Percentiles rank a stretch among this genome's conserved stretches.
Evolutionary conservation across 2,329 filamentous ascomycete genomes (phyloP).

Genomic region (Diplodia sapinea): DNA sequence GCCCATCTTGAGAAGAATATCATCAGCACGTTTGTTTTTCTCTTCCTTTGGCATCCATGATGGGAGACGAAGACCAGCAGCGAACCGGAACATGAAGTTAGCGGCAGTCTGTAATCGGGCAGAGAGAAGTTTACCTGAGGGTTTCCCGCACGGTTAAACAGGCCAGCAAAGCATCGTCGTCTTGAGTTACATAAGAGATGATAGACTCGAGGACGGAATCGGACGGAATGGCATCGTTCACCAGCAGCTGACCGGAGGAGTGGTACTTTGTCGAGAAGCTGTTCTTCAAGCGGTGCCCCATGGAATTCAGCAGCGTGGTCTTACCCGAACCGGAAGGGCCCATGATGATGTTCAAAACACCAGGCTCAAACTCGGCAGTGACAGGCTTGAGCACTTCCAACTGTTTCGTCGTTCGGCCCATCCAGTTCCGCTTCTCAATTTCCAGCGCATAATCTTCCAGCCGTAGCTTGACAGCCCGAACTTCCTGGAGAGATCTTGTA

Average conservation of each 20-base stretch:
- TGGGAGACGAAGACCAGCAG: conserved; percentile 73
- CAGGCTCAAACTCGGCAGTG: conserved; percentile 69
- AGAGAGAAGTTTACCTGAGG: conserved; percentile 48
- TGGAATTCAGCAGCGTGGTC: conserved; percentile 74
- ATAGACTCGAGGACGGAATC: conserved; percentile 72
- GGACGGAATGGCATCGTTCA: conserved; percentile 72
- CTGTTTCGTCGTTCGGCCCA: conserved; percentile 54
- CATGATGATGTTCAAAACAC: conserved; percentile 77
- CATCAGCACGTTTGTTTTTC: conserved; percentile 71
- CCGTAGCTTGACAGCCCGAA: conserved; percentile 68
- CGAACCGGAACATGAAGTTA: conserved; percentile 43
- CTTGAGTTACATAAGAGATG: conserved; percentile 78
- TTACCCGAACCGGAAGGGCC: conserved; percentile 80
- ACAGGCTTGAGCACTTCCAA: conserved; percentile 69
- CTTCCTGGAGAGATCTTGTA: conserved; percentile 58
- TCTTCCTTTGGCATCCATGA: conserved; percentile 72
- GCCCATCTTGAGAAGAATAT: conserved; percentile 75
- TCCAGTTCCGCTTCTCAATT: conserved; percentile 65
- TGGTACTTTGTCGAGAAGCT: conserved; percentile 67
- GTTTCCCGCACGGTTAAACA: conserved; percentile 79
- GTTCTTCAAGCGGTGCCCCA: conserved; percentile 70
- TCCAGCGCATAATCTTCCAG: conserved; percentile 69
- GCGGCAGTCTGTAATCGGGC: neutral
- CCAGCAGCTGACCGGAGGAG: conserved; percentile 66
- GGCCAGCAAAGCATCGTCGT: conserved; percentile 75